Evolutionary conservation across 192 early-diverging fungal genomes (phyloP), one percentile per base, ranked within the genome.

Genomic region (Coemansia sp.): DNA sequence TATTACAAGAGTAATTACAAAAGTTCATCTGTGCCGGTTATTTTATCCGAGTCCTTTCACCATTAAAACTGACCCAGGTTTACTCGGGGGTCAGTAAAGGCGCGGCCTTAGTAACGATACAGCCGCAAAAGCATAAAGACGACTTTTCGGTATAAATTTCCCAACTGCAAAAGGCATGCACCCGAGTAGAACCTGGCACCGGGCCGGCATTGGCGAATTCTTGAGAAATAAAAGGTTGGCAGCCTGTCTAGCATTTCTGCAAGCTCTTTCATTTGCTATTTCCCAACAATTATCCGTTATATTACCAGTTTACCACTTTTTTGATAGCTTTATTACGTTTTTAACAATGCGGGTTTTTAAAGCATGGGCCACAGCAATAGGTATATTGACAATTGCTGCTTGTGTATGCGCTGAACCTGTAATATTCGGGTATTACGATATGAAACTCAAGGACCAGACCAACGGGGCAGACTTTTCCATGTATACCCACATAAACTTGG

Each of bases 401-500:
- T 7, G 19, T 22, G 2, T 19, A 19, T 19, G 2, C 42, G 42
- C 18, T 5, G 7, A n/a, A 6, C n/a, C 42, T 44, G 42, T 62
- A 16, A 56, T 77, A n/a, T 44, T 77, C 27, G 74, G 74, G 3
- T 77, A 77, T 52, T 71, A 71, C 24, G 58, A 68, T 1, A 57
- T 55, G 12, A 67, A 64, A 64, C 63, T 70, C 45, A 56, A 52
- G 6, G 40, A 47, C 0, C 50, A 69, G 24, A 52, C 56, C 10
- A 35, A 33, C 2, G 54, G 46, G 4, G 47, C 71, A 3, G 69
- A 78, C 32, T 65, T 64, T 49, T 53, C 52, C 0, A 81, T 84
- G 61, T 82, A 87, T 62, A 88, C 89, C 8, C 89, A 88, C 47
- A 60, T 90, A 58, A 85, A 90, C 50, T 82, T 88, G 57, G 85